Evolutionary conservation across 106 monocot genomes (phyloP).

Genomic region (Dioscorea dumetorum): DNA sequence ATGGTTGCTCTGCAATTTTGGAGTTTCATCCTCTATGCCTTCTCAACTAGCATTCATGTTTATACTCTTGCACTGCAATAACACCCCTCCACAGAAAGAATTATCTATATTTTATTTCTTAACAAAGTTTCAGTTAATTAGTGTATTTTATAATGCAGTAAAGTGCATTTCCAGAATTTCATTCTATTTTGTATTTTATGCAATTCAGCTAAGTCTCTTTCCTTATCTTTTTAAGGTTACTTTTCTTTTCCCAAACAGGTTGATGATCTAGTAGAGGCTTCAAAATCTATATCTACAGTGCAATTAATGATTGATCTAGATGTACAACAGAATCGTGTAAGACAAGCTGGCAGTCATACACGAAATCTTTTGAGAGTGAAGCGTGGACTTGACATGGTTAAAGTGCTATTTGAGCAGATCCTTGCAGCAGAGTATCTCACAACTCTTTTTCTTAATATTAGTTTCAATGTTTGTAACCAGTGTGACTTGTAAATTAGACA

Average conservation of each 20-base stretch:
- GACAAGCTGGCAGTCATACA: conserved; percentile 70
- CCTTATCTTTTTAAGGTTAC: no score
- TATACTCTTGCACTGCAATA: no score
- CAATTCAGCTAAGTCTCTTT: not conserved
- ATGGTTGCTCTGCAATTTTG: no score
- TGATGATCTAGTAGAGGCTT: conserved; percentile 62
- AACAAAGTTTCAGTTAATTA: not conserved
- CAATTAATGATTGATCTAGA: conserved; percentile 58
- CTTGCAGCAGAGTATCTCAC: conserved; percentile 50
- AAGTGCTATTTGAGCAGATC: conserved; percentile 81
- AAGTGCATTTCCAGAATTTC: not conserved
- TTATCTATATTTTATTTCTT: not conserved
- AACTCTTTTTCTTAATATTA: not conserved
- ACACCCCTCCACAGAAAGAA: no score
- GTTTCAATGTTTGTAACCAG: not conserved
- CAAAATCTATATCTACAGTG: conserved; percentile 59
- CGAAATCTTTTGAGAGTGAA: conserved; percentile 90
- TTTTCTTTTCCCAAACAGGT: conserved; percentile 35
- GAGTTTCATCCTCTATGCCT: no score
- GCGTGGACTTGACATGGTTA: conserved; percentile 91
- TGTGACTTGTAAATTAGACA: no score
- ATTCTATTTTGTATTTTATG: not conserved
- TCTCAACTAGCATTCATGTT: no score
- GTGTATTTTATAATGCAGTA: not conserved
- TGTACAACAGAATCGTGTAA: conserved; percentile 41